Conservation (phyloP, 2,329 filamentous ascomycete genomes). For the Magnaporthiopsis poae region DNA sequence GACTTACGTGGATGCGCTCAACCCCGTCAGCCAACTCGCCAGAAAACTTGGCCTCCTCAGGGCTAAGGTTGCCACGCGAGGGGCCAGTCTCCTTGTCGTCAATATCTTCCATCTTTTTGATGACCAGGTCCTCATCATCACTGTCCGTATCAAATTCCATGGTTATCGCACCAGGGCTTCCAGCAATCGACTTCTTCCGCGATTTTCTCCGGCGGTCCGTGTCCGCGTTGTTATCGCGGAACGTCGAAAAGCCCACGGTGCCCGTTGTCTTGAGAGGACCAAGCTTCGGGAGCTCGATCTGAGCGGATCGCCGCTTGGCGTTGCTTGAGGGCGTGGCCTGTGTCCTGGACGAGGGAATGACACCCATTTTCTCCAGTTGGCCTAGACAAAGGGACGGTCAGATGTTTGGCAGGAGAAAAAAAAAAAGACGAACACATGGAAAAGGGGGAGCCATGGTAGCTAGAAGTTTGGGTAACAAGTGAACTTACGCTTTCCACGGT, state of each 20-base stretch:
- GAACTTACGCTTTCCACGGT: slow-evolving; percentile 83
- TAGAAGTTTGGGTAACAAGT: background rate
- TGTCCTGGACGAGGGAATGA: slow-evolving; percentile 60
- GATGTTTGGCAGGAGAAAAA: slow-evolving; percentile 8
- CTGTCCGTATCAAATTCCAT: slow-evolving; percentile 66
- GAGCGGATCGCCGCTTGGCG: slow-evolving; percentile 69
- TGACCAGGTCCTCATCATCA: slow-evolving; percentile 58
- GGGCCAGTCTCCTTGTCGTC: slow-evolving; percentile 46
- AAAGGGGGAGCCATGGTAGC: background rate
- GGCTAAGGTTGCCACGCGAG: slow-evolving; percentile 47
- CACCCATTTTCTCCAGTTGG: slow-evolving; percentile 93
- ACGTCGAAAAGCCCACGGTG: slow-evolving; percentile 80
- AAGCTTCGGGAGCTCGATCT: slow-evolving; percentile 75
- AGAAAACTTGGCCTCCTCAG: slow-evolving; percentile 62
- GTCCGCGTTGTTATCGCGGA: slow-evolving; percentile 60
- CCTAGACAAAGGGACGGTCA: slow-evolving; percentile 39
- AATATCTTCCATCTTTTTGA: slow-evolving; percentile 56
- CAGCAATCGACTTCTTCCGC: slow-evolving; percentile 51
- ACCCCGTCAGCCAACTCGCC: slow-evolving; percentile 73
- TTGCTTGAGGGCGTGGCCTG: slow-evolving; percentile 50
- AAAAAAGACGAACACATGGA: background rate
- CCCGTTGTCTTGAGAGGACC: slow-evolving; percentile 77
- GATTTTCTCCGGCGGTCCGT: slow-evolving; percentile 47
- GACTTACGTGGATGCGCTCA: slow-evolving; percentile 65
- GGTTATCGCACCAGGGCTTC: slow-evolving; percentile 35